A percentile compares a stretch with the other conserved stretches of the same genome.
These are phyloP conservation scores for Cercis canadensis DNA, from an alignment of 306 rosid species.

Conservation along the genomic window DNA sequence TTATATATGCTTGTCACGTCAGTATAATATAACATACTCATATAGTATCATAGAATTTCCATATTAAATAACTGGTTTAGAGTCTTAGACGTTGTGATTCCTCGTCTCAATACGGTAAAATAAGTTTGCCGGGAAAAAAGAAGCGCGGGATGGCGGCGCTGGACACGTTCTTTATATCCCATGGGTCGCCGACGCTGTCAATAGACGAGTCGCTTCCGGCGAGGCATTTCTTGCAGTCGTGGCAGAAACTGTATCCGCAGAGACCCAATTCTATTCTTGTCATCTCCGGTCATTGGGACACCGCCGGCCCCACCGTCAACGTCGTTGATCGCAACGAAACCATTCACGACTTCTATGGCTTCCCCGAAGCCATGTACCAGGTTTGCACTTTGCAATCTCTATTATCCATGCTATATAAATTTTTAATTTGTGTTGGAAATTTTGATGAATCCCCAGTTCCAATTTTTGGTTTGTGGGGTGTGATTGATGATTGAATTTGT, in stretches of 20 bases:
- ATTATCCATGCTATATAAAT: too few species aligned
- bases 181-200: constrained; percentile 68
- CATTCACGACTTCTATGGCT: constrained; percentile 81
- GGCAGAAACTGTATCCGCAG: constrained; percentile 46
- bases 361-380: constrained; percentile 73
- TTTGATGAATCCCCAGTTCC: too few species aligned
- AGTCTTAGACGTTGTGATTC: too few species aligned
- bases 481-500: too few species aligned
- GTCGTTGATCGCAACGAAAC: constrained; percentile 24
- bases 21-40: too few species aligned
- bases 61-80: too few species aligned
- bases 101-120: too few species aligned
- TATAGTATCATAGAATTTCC: too few species aligned
- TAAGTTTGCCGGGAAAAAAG: too few species aligned
- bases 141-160: constrained; percentile 37
- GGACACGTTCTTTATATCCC: constrained; percentile 70
- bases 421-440: too few species aligned
- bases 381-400: constrained; percentile 35
- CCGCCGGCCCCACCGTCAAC: constrained; percentile 61
- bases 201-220: constrained; percentile 60
- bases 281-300: constrained; percentile 80
- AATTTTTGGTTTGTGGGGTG: too few species aligned
- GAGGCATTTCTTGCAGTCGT: constrained; percentile 59
- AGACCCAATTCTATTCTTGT: constrained; percentile 62
- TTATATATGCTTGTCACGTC: too few species aligned